Evolutionary conservation across 2,329 filamentous ascomycete species (phyloP).

Genomic region (Aspergillus caelatus): DNA sequence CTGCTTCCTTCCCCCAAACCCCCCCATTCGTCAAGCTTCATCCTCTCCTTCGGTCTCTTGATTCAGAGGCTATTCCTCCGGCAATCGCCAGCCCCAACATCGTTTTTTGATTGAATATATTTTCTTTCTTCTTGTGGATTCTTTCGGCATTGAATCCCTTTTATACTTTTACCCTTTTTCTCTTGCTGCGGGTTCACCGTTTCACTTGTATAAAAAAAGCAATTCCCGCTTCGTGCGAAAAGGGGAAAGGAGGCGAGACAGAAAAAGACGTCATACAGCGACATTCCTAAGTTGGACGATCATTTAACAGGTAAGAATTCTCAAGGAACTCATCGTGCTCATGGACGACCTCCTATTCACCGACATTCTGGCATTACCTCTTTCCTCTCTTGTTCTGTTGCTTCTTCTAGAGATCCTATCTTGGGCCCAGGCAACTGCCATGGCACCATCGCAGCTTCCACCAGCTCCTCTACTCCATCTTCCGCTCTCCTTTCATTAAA

Average conservation of each 20-base stretch:
- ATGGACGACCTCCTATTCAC: background rate
- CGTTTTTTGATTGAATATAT: conserved; percentile 20
- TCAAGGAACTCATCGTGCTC: background rate
- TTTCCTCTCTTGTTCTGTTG: conserved; percentile 18
- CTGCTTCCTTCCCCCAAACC: conserved; percentile 17
- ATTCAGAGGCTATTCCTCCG: conserved; percentile 5
- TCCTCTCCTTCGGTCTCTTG: conserved; percentile 21
- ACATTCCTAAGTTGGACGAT: conserved; percentile 16
- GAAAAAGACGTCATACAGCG: conserved; percentile 20
- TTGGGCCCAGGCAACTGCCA: background rate
- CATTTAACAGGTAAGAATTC: conserved; percentile 18
- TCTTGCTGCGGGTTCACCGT: background rate
- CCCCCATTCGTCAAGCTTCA: conserved; percentile 19
- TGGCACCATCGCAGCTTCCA: conserved; percentile 29
- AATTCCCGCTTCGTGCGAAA: conserved; percentile 21
- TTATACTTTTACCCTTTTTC: conserved; percentile 3
- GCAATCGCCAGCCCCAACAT: conserved; percentile 9
- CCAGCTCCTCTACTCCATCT: background rate
- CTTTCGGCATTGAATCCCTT: background rate
- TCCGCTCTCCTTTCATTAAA: conserved; percentile 7
- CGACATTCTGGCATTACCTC: conserved; percentile 7
- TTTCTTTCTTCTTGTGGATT: conserved; percentile 11
- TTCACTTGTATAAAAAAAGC: conserved; percentile 11
- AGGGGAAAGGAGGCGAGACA: conserved; percentile 14
- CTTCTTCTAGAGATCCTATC: conserved; percentile 5